Evolutionary conservation across 2,329 filamentous ascomycete genomes (phyloP).

Genomic region (Tolypocladium ovalisporum): DNA sequence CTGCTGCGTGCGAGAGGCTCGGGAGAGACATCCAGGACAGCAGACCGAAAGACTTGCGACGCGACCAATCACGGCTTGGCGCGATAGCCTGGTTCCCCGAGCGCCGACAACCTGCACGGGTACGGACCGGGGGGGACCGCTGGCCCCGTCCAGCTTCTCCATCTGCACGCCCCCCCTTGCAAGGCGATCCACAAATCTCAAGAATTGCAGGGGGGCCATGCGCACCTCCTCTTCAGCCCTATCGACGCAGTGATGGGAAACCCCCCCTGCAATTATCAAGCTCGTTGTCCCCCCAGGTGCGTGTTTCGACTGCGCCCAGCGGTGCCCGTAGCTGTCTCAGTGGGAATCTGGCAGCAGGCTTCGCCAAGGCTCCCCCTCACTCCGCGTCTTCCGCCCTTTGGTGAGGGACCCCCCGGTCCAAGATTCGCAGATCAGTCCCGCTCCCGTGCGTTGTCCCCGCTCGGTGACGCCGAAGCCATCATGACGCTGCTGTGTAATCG

Average conservation of each 20-base stretch:
- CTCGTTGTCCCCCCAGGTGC: background rate
- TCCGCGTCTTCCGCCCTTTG: background rate
- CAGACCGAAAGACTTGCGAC: background rate
- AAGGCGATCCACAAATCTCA: background rate
- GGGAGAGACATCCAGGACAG: background rate
- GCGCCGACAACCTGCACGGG: background rate
- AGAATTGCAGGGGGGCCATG: background rate
- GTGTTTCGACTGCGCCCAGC: background rate
- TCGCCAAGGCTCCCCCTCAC: background rate
- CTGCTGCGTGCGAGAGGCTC: background rate
- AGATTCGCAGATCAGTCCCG: background rate
- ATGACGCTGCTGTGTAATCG: background rate
- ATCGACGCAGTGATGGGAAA: slow-evolving; percentile 1
- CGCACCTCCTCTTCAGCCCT: slow-evolving; percentile 8
- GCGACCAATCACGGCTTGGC: slow-evolving; percentile 1
- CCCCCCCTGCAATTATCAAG: background rate
- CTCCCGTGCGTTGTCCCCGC: slow-evolving; percentile 1
- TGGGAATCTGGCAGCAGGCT: background rate
- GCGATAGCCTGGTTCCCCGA: background rate
- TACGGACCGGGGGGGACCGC: background rate
- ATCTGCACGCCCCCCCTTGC: background rate
- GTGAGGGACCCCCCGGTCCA: background rate
- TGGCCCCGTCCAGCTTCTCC: background rate
- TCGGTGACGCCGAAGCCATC: slow-evolving; percentile 2
- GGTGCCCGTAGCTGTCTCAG: background rate